Base-by-base conservation (phyloP, 371 early-diverging fungal genomes). In the Mortierella sp. region DNA sequence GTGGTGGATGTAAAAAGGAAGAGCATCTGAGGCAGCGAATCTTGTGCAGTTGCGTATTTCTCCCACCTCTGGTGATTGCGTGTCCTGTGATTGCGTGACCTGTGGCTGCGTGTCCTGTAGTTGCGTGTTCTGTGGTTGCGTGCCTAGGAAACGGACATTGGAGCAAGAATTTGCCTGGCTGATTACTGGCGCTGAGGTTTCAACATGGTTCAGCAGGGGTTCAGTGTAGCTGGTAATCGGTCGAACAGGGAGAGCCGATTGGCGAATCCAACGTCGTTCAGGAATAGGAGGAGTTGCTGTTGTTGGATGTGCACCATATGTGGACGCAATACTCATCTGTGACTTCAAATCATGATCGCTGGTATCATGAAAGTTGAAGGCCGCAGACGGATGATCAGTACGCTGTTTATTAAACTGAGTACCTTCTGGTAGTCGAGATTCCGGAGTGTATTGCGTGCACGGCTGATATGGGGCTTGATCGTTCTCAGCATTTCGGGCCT, bases 131-230 rank as follows among this genome's bases (percentile, higher is more conserved):
- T 19, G 13, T 8, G 9, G 13, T 53, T 11, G 53, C 19, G 24
- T 21, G 28, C 28, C 28, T 28, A 28, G 28, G 28, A 28, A 28
- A 28, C 1, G 28, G 9, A 5, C 22, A 58, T 58, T 52, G 52
- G 33, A 47, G 36, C 33, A 50, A 13, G 64, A 36, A 19, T 64
- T 64, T 16, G 52, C 55, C 4, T 55, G 65, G 22, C n/a, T 8
- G 7, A 55, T 21, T 10, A 22, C 11, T n/a, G 55, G 53, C 11
- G 65, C 33, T 21, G 41, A 36, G 15, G 55, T 40, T 33, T 65
- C 55, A 40, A 36, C 40, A 16, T n/a, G 33, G 4, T 13, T 65
- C 55, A 53, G 24, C 15, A 53, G 19, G n/a, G 55, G 55, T 6
- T 65, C 55, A 8, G 33, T 16, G 0, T 7, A 55, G 21, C 41